Base-by-base conservation (phyloP, 805 yeast genomes). In the Clavispora asparagi region DNA sequence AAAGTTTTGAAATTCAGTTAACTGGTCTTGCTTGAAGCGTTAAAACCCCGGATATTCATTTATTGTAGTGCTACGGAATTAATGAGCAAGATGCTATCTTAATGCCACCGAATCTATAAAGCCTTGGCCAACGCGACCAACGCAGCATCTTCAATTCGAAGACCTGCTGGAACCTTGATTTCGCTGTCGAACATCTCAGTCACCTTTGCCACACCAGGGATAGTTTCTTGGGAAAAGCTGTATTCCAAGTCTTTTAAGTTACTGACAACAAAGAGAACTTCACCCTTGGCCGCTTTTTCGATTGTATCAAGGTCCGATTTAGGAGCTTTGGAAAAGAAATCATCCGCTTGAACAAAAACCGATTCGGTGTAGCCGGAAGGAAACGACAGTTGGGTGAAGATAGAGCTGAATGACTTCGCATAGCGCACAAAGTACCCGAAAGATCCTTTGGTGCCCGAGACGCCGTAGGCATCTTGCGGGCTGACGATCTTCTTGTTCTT, bases 401-500 rank as follows among this genome's bases (percentile, higher is more conserved):
- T 63, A 6, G 81, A 68, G 37, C 81, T 76, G 56, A 89, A 81
- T 6, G 69, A 59, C 44, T 73, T 70, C 3, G 86, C 87, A 10
- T 84, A 66, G 46, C 97, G 70, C 1, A 90, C 91, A 47, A 76
- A 78, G 61, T 85, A 90, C 0, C 95, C 95, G 59, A 78, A 83
- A 6, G 85, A 70, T 1, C 80, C 69, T 48, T 75, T 76, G 16
- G 79, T 77, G 1, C 91, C 90, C 11, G 71, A 65, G 32, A 68
- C 65, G 1, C 85, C 87, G 54, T 87, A 86, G 0, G 94, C 95
- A 41, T 77, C 82, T 10, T 68, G 54, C 7, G 94, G 88, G 0
- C 88, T 78, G 0, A 87, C 94, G 11, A 88, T 78, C 44, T 74
- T 76, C 42, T 74, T 76, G 10, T 76, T 77, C 39, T 78, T 69